Evolutionary conservation across 2,329 filamentous ascomycete species (phyloP).

Genomic region (Cladosporium phlei): DNA sequence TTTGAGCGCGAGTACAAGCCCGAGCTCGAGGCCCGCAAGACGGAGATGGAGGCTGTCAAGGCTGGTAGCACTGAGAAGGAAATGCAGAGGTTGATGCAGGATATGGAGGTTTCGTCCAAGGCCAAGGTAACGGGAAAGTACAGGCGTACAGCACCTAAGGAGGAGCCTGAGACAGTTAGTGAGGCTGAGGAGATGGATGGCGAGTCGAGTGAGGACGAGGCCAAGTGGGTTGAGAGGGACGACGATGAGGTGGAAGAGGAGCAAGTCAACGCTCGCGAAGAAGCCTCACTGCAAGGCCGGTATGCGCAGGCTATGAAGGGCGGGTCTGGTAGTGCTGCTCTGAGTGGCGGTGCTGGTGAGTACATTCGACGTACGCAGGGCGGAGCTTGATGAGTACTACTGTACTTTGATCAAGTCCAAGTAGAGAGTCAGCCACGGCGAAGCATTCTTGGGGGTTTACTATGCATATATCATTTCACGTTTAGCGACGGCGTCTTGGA

Average conservation of each 20-base stretch:
- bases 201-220: conserved; percentile 42
- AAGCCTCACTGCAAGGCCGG: conserved; percentile 63
- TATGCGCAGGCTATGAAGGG: conserved; percentile 72
- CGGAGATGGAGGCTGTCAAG: conserved; percentile 72
- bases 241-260: conserved; percentile 54
- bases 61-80: conserved; percentile 69
- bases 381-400: conserved; percentile 9
- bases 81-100: conserved; percentile 88
- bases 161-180: conserved; percentile 48
- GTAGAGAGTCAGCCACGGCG: too few species aligned
- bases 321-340: conserved; percentile 22
- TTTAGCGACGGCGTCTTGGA: conserved; percentile 10
- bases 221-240: conserved; percentile 28
- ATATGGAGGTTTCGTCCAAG: conserved; percentile 63
- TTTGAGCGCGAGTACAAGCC: conserved; percentile 89
- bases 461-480: not conserved
- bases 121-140: conserved; percentile 33
- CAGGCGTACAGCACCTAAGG: conserved; percentile 28
- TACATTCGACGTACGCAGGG: conserved; percentile 19
- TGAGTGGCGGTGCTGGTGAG: conserved; percentile 12
- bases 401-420: too few species aligned
- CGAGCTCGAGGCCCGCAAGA: conserved; percentile 74
- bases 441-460: too few species aligned
- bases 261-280: conserved; percentile 52
- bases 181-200: conserved; percentile 52